These are phyloP conservation scores for Cryptosporidium meleagridis DNA, from an alignment of 169 alveolate genomes.

Conservation along the genomic window DNA sequence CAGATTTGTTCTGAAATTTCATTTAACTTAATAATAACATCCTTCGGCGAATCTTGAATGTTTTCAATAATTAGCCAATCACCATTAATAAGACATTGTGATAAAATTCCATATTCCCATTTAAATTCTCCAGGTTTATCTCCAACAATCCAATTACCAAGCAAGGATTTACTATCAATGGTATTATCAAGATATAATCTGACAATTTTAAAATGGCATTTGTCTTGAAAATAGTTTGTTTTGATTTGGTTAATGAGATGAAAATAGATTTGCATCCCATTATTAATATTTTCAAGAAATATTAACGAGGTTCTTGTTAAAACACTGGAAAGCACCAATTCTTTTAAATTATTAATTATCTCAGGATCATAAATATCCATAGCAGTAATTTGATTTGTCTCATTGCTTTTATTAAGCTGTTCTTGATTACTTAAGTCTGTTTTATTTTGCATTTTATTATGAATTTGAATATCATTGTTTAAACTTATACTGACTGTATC, in stretches of 20 bases:
- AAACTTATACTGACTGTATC: not conserved
- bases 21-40: conserved; percentile 79
- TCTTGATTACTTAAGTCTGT: not conserved
- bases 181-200: conserved; percentile 83
- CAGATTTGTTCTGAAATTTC: conserved; percentile 81
- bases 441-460: too few species aligned
- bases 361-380: conserved; percentile 30
- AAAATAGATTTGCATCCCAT: conserved; percentile 31
- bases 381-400: not conserved
- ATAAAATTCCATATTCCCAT: conserved; percentile 83
- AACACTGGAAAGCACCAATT: not conserved
- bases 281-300: conserved; percentile 31
- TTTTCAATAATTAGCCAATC: conserved; percentile 85
- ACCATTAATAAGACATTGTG: conserved; percentile 83
- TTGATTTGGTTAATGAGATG: not conserved
- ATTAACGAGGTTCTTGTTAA: conserved; percentile 17
- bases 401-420: not conserved
- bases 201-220: conserved; percentile 49
- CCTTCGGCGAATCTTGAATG: conserved; percentile 80
- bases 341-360: not conserved
- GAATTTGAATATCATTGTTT: not conserved
- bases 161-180: conserved; percentile 82
- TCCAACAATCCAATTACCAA: conserved; percentile 85
- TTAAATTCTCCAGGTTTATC: conserved; percentile 84
- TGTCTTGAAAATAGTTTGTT: not conserved